phyloP scores from a whole-genome alignment of 1,284 basidiomycete genomes.

The Pseudozyma sp. region DNA sequence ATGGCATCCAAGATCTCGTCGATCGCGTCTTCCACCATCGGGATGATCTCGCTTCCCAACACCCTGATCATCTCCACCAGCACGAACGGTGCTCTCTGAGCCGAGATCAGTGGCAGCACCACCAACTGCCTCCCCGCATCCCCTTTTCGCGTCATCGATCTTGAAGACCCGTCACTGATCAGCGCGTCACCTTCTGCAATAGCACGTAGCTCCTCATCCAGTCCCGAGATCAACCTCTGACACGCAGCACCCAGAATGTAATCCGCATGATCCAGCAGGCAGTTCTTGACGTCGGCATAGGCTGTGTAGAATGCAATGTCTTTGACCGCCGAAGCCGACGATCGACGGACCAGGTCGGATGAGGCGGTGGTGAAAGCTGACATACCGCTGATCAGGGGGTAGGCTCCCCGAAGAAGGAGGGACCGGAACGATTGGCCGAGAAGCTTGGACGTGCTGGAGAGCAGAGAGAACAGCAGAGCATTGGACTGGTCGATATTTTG shows the following conservation, averaged over 20 bases:
- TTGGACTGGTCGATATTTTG: constrained; percentile 20
- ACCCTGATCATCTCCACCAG: constrained; percentile 64
- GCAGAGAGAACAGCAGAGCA: constrained; percentile 44
- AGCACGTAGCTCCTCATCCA: constrained; percentile 42
- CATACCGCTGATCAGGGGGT: constrained; percentile 59
- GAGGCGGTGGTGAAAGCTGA: constrained; percentile 19
- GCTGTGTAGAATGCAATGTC: constrained; percentile 55
- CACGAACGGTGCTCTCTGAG: constrained; percentile 64
- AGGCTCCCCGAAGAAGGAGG: constrained; percentile 50
- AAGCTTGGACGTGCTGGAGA: constrained; percentile 44
- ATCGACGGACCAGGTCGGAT: constrained; percentile 16
- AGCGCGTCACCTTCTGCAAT: background rate
- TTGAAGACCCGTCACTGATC: too few species aligned
- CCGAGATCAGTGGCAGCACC: constrained; percentile 49
- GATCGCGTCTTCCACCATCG: constrained; percentile 65
- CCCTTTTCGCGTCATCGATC: background rate
- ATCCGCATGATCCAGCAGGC: constrained; percentile 62
- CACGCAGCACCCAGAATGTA: constrained; percentile 64
- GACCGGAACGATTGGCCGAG: constrained; percentile 58
- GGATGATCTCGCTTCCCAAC: constrained; percentile 60
- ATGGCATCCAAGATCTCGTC: constrained; percentile 66
- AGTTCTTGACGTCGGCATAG: constrained; percentile 55
- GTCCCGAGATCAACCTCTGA: constrained; percentile 53
- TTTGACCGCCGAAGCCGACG: constrained; percentile 34
- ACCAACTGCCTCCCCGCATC: background rate